Base-by-base conservation (phyloP, 1,284 basidiomycete genomes). In the Apiotrichum veenhuisii region DNA sequence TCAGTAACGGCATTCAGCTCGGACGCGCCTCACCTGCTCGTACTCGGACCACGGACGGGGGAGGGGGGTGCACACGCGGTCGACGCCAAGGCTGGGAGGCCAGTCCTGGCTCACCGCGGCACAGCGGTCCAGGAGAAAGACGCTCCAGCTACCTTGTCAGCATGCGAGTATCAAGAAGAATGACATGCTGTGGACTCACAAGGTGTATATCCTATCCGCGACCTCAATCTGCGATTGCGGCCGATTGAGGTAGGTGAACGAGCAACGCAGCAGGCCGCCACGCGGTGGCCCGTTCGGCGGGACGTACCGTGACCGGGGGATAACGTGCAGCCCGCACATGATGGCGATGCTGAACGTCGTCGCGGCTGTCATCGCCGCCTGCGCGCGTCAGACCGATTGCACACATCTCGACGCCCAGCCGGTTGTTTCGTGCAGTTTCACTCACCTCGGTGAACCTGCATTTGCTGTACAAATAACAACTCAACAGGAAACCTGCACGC, bases 201-300 rank as follows among this genome's bases (percentile, higher is more conserved):
- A 64, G 14, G 60, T 47, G 36, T 62, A 62, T 30, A 64, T 60
- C 5, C 60, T 25, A 18, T 64, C 63, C 11, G 60, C 63, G 25
- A 62, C 25, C 22, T 64, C 63, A 22, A 60, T 41, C 22, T 43
- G 42, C 27, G 57, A 55, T 12, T 12, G 11, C 2, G 60, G 54
- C 1, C 34, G 49, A 4, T 27, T 17, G 5, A 47, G 18, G 18
- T 46, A 37, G 12, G 4, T 5, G 22, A 37, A 17, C 14, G 41
- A 18, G 26, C 34, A 8, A 15, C 50, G 50, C 11, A 43, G 42
- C 5, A 43, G 38, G 40, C 27, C 17, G 15, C 23, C 25, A 15
- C 52, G 18, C n/a, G 43, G 37, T 4, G 37, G 52, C 2, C 49
- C 41, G 5, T 22, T 8, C 3, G 43, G 49, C 9, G 43, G 49